These are phyloP conservation scores for Fusarium xylarioides DNA, from an alignment of 2,329 filamentous ascomycete genomes.

Conservation along the genomic window DNA sequence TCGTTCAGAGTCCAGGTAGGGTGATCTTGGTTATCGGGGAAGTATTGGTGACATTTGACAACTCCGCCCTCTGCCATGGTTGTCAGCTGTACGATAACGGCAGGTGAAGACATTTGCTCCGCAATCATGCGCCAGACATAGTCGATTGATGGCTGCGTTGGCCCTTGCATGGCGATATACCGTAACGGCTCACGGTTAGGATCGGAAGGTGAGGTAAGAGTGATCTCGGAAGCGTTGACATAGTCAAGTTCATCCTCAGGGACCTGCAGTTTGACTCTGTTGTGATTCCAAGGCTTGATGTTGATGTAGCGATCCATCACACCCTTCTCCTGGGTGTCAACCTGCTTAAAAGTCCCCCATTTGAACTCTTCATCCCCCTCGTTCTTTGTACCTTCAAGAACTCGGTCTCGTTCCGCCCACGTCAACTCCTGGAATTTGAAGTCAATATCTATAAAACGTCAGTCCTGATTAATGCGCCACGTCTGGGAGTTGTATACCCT, in stretches of 20 bases:
- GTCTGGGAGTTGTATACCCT: conserved; percentile 44
- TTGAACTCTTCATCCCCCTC: conserved; percentile 44
- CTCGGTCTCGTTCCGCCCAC: conserved; percentile 62
- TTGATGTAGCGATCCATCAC: conserved; percentile 85
- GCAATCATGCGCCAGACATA: conserved; percentile 98
- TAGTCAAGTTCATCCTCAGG: conserved; percentile 78
- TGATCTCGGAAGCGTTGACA: conserved; percentile 82
- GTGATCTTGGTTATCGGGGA: conserved; percentile 68
- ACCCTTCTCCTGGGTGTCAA: conserved; percentile 42
- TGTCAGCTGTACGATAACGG: conserved; percentile 93
- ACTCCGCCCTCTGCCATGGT: conserved; percentile 80
- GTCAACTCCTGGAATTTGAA: conserved; percentile 62
- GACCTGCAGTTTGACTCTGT: conserved; percentile 83
- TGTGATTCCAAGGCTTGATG: conserved; percentile 88
- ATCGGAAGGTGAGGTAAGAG: conserved; percentile 57
- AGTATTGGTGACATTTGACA: conserved; percentile 92
- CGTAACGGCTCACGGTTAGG: conserved; percentile 54
- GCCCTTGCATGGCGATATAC: conserved; percentile 95
- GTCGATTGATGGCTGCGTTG: conserved; percentile 76
- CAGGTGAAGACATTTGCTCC: conserved; percentile 75
- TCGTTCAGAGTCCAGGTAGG: conserved; percentile 68
- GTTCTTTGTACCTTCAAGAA: conserved; percentile 53
- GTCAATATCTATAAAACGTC: conserved; percentile 54
- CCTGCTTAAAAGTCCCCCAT: conserved; percentile 50
- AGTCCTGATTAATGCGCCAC: neutral